phyloP scores from a whole-genome alignment of 345 rosid species.

The Angophora floribunda region DNA sequence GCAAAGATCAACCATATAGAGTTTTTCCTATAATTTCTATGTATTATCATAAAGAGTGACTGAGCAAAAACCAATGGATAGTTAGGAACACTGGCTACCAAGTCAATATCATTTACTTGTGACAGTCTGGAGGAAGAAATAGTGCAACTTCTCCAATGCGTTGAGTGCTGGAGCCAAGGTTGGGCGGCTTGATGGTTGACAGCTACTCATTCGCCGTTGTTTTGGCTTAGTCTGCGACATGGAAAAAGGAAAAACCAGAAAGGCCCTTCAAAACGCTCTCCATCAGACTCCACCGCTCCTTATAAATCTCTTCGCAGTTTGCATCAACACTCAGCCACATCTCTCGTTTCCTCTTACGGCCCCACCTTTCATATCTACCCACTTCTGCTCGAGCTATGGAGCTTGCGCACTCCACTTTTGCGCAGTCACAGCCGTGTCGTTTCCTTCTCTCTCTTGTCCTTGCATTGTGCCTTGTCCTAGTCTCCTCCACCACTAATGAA shows the following conservation, averaged over 20 bases:
- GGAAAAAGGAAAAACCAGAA: background rate
- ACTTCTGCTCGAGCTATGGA: background rate
- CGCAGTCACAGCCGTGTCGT: accelerated
- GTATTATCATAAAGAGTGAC: accelerated
- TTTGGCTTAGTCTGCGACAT: background rate
- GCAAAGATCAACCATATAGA: too few species aligned
- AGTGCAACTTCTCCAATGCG: background rate
- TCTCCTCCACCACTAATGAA: background rate
- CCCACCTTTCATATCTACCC: background rate
- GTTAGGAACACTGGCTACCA: too few species aligned
- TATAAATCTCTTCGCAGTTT: too few species aligned
- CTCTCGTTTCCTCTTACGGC: too few species aligned
- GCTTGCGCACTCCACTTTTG: background rate
- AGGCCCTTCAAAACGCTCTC: background rate
- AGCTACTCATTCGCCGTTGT: too few species aligned
- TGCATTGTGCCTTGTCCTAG: background rate
- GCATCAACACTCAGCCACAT: too few species aligned
- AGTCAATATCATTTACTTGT: background rate
- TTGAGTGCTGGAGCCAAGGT: too few species aligned
- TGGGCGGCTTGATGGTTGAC: background rate
- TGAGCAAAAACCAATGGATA: too few species aligned
- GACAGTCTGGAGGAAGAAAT: background rate
- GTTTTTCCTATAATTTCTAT: too few species aligned
- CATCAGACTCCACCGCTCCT: too few species aligned
- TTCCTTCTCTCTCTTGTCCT: background rate